Base-by-base conservation (phyloP, 805 yeast species). In the Candida gorgasii region DNA sequence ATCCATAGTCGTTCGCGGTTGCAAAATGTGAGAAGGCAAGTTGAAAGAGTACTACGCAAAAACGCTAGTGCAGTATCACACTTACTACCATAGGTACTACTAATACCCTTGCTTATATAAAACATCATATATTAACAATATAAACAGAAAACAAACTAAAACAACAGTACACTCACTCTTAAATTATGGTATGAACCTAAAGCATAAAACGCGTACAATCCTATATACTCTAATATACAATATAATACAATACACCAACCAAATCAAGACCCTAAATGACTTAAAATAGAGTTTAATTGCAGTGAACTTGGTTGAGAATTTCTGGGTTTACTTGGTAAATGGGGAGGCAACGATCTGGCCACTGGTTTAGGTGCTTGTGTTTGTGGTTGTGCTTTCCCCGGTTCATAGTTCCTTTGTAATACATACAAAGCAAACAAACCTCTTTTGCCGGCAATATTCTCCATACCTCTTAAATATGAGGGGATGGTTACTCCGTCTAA, bases 361-460 rank as follows among this genome's bases (percentile, higher is more conserved):
- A 40, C 18, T 14, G 29, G 35, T 4, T 14, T 11, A n/a, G n/a
- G n/a, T n/a, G n/a, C n/a, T n/a, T n/a, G n/a, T n/a, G n/a, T n/a
- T n/a, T n/a, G n/a, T n/a, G n/a, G n/a, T 26, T 12, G 24, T n/a
- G 28, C 22, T 14, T 37, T 18, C 3, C 24, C 31, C 2, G 70
- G 65, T 15, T 47, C 46, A 40, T 69, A 65, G 41, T 64, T 72
- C 42, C 62, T 62, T 46, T 62, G 62, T 16, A 69, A 72, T 3
- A 67, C 68, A 47, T 56, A 67, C 6, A 69, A 44, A 3, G 66
- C 69, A 52, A 54, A 64, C 38, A 66, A 47, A 0, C 69, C 69
- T 30, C 47, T 47, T 31, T 39, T 46, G 5, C 48, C 43, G 14
- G 39, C 32, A 11, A 46, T 12, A 14, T 40, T 29, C 8, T 46